Base-by-base conservation (phyloP, 306 rosid species). In the Citrullus colocynthis region DNA sequence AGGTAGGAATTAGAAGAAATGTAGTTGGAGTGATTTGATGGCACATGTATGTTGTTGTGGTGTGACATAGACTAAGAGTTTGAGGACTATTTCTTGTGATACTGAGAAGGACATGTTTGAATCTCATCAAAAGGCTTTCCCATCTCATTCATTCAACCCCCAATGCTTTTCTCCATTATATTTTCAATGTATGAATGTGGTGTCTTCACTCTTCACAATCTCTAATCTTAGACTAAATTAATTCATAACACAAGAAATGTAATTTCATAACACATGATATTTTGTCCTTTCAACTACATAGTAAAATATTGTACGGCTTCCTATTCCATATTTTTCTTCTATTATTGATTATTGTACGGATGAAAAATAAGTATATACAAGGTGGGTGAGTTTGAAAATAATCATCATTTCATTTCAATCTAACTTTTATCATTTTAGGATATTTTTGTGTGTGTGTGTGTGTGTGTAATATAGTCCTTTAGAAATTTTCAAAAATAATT, bases 41-140 rank as follows among this genome's bases (percentile, higher is more conserved):
- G 73, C 51, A 37, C 49, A 37, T 41, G 6, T 44, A 2, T 12
- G 37, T 20, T 2, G 32, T 8, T 67, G 74, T 41, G 74, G 48
- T 7, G 51, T 41, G 75, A 42, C 6, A 70, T 39, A 2, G 34
- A 28, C 57, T 4, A 44, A n/a, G 17, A 45, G 55, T 42, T 41
- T 11, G 2, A 48, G 24, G 45, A 73, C 77, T 59, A 73, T 51
- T 72, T 72, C 77, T 72, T 73, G 77, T 73, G 77, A 73, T 32
- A 51, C 32, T 48, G 61, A 73, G 77, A 73, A 73, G 14, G 77
- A 49, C 56, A 49, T 24, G 4, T 51, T 73, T 49, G 45, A 51
- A 73, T 51, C 49, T 73, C 61, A 24, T 72, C 45, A 51, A 73
- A 72, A 70, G 21, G 0, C 56, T 70, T 39, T 37, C 14, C 18